Evolutionary conservation across 2,329 filamentous ascomycete genomes (phyloP).

Genomic region (Sclerotinia glacialis): DNA sequence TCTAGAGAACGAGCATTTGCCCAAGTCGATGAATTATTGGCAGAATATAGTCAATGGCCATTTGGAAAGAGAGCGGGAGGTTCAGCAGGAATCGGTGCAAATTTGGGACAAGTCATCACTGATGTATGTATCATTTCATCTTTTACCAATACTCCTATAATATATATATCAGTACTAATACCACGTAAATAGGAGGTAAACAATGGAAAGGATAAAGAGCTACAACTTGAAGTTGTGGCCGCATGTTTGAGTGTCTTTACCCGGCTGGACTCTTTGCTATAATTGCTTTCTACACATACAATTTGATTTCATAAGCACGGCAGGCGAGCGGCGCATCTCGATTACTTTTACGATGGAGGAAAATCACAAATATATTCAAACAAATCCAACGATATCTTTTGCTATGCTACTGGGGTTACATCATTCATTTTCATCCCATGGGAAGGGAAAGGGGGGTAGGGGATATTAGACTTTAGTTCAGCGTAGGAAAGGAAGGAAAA

Average conservation of each 20-base stretch:
- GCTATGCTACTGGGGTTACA: slow-evolving; percentile 10
- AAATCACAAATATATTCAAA: slow-evolving; percentile 7
- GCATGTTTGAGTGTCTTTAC: slow-evolving; percentile 98
- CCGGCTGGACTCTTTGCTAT: slow-evolving; percentile 91
- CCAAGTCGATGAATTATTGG: slow-evolving; percentile 92
- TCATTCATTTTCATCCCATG: slow-evolving; percentile 16
- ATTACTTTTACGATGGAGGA: slow-evolving; percentile 5
- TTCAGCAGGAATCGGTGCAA: slow-evolving; percentile 81
- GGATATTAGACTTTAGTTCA: slow-evolving; percentile 2
- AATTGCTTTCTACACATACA: neutral
- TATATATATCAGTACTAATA: slow-evolving; percentile 18
- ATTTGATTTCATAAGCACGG: slow-evolving; percentile 1
- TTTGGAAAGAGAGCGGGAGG: slow-evolving; percentile 79
- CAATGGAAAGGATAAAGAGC: slow-evolving; percentile 84
- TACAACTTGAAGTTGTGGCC: slow-evolving; percentile 92
- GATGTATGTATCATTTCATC: slow-evolving; percentile 53
- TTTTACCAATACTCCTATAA: slow-evolving; percentile 27
- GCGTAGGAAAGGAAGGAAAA: slow-evolving; percentile 1
- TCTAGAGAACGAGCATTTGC: slow-evolving; percentile 91
- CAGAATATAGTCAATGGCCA: slow-evolving; percentile 96
- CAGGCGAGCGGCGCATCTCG: neutral
- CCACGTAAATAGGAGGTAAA: slow-evolving; percentile 62
- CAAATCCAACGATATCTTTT: slow-evolving; percentile 1
- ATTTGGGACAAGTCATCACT: slow-evolving; percentile 79
- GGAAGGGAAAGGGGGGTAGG: neutral